phyloP scores from a whole-genome alignment of 1,284 basidiomycete species.

The Irpex lacteus region DNA sequence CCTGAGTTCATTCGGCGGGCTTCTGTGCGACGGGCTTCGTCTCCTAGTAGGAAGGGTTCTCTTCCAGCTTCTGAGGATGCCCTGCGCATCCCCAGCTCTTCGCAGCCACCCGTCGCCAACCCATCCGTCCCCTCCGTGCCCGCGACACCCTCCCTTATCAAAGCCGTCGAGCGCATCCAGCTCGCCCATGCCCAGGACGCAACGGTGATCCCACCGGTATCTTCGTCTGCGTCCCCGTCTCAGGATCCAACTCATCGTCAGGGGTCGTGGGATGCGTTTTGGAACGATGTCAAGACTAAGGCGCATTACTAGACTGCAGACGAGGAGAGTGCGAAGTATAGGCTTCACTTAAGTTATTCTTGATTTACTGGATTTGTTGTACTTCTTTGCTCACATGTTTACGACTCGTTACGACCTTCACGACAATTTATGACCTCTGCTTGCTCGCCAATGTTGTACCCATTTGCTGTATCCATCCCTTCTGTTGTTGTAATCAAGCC shows the following conservation, averaged over 20 bases:
- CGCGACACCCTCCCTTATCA: constrained; percentile 59
- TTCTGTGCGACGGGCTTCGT: constrained; percentile 1
- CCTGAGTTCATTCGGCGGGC: constrained; percentile 32
- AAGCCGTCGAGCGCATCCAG: constrained; percentile 53
- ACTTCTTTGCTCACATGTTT: constrained; percentile 10
- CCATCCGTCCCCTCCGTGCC: constrained; percentile 40
- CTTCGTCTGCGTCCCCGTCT: constrained; percentile 1
- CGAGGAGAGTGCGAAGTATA: neutral
- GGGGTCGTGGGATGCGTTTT: constrained; percentile 44
- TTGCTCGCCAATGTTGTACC: neutral
- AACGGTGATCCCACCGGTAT: constrained; percentile 32
- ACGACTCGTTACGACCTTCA: constrained; percentile 18
- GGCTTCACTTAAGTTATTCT: neutral
- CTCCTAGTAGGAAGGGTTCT: neutral
- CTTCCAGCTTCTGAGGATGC: too few relatives aligned
- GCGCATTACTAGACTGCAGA: constrained; percentile 15
- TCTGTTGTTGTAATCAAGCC: neutral
- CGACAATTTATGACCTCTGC: constrained; percentile 1
- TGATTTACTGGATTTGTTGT: neutral
- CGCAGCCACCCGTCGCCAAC: constrained; percentile 9
- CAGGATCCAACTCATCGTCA: constrained; percentile 8
- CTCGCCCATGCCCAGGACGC: constrained; percentile 44
- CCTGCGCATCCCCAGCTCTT: neutral
- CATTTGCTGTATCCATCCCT: neutral
- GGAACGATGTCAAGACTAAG: constrained; percentile 31